Base-by-base conservation (phyloP, 1,284 basidiomycete species). In the Lentinula novae-zelandiae region DNA sequence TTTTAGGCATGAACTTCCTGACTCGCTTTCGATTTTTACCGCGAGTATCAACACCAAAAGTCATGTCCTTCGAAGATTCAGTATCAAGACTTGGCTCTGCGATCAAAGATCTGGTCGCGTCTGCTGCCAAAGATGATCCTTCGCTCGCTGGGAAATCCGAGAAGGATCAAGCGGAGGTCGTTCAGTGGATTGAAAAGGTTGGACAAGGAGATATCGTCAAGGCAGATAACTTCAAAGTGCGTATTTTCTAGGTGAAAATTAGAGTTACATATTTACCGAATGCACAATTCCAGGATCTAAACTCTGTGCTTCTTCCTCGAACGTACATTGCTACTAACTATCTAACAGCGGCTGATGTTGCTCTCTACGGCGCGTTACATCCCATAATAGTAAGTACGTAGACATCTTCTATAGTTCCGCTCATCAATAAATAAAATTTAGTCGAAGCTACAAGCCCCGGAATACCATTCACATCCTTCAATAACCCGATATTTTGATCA, bases 401-500 rank as follows among this genome's bases (percentile, higher is more conserved):
- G 17, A 15, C 13, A 4, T 17, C 15, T 20, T 46, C 9, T 22
- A 31, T 22, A 27, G 3, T 4, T 27, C 27, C 3, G 3, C 27
- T 27, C 3, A 27, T 27, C 0, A 3, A 27, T 27, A 4, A 4
- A 27, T 27, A 3, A 27, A 27, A 27, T 27, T 27, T 3, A 93
- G 91, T 83, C 87, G 6, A 84, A 85, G 71, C 73, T 89, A 31
- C 82, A 83, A 64, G 78, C 89, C 0, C 67, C 81, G 22, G 84
- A 90, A 72, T 88, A 92, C 76, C 88, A 89, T 71, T 76, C 86
- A 33, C 82, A 85, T 61, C 93, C 95, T 5, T 83, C 92, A 31
- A 75, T 98, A 53, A 91, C 92, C 51, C 92, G 96, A 57, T 96
- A 96, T 81, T 96, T 97, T 71, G 90, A 95, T 72, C 92, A 96